A percentile compares a stretch with the other conserved stretches of the same genome.
These are phyloP conservation scores for Artemisia annua DNA, from an alignment of 129 eudicot genomes.

Conservation along the genomic window DNA sequence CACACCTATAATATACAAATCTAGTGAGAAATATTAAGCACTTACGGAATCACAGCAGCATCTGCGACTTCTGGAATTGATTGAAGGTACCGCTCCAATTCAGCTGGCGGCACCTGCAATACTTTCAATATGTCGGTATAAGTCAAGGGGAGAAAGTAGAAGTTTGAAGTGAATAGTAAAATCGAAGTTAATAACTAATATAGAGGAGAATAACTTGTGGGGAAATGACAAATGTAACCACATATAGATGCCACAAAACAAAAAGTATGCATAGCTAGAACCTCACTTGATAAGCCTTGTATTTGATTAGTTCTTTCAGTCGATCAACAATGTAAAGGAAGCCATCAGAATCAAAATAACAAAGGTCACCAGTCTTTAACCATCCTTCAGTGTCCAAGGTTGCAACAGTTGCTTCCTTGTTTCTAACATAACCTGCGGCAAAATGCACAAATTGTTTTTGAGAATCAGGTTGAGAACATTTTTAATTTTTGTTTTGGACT, in stretches of 20 bases:
- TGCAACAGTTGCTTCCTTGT: slow-evolving; percentile 69
- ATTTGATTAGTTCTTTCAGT: slow-evolving; percentile 80
- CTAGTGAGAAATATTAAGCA: neutral
- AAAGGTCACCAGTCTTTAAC: slow-evolving; percentile 91
- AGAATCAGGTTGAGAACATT: no score
- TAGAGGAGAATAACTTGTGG: neutral
- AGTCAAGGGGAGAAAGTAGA: neutral
- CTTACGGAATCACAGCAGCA: slow-evolving; percentile 96
- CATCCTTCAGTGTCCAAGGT: slow-evolving; percentile 83
- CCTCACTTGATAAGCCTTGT: slow-evolving; percentile 89
- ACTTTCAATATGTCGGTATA: slow-evolving; percentile 8
- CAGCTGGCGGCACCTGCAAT: slow-evolving; percentile 92
- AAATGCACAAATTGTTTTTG: neutral
- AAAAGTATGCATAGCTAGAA: neutral
- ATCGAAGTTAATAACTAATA: neutral
- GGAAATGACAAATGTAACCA: slow-evolving; percentile 10
- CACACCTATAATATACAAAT: neutral
- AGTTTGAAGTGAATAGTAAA: no score
- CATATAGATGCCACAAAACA: slow-evolving; percentile 2
- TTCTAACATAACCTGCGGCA: slow-evolving; percentile 78
- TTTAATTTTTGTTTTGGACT: neutral
- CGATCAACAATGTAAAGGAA: slow-evolving; percentile 78
- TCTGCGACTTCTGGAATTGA: slow-evolving; percentile 77
- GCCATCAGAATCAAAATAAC: slow-evolving; percentile 83
- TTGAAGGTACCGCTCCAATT: slow-evolving; percentile 75